Evolutionary conservation across 257 asterid genomes (phyloP).

Genomic region (Lantana camara): DNA sequence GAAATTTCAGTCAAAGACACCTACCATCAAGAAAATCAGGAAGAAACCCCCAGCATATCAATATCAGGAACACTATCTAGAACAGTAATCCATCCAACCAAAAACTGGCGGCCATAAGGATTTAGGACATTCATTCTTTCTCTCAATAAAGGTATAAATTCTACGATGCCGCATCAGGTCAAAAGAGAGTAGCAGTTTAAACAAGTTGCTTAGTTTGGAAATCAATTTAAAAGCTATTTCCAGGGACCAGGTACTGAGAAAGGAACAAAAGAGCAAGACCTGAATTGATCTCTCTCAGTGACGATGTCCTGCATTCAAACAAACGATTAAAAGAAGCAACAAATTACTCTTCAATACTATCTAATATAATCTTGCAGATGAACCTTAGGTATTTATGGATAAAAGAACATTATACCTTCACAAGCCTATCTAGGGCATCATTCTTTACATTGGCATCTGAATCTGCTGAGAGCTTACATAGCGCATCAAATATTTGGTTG

Average conservation of each 20-base stretch:
- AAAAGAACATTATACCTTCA: constrained; percentile 56
- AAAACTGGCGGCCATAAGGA: constrained; percentile 96
- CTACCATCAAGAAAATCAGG: constrained; percentile 99
- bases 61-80: constrained; percentile 99
- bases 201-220: constrained; percentile 21
- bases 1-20: constrained; percentile 32
- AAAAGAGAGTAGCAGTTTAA: constrained; percentile 26
- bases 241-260: constrained; percentile 17
- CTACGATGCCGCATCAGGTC: constrained; percentile 80
- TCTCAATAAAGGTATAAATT: constrained; percentile 93
- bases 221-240: constrained; percentile 20
- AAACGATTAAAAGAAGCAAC: constrained; percentile 24
- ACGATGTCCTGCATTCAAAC: constrained; percentile 84
- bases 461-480: constrained; percentile 99
- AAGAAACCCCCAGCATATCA: constrained; percentile 98
- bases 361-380: constrained; percentile 5
- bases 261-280: constrained; percentile 49
- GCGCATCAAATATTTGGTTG: constrained; percentile 93
- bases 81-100: constrained; percentile 99
- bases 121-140: constrained; percentile 97
- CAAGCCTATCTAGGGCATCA: constrained; percentile 99
- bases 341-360: constrained; percentile 21
- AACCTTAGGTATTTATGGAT: background rate
- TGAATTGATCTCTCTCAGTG: constrained; percentile 99
- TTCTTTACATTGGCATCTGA: constrained; percentile 97